A percentile compares a stretch with the other conserved stretches of the same genome.
Evolutionary conservation across 2,329 filamentous ascomycete species (phyloP).

Genomic region (Cercospora sp.): DNA sequence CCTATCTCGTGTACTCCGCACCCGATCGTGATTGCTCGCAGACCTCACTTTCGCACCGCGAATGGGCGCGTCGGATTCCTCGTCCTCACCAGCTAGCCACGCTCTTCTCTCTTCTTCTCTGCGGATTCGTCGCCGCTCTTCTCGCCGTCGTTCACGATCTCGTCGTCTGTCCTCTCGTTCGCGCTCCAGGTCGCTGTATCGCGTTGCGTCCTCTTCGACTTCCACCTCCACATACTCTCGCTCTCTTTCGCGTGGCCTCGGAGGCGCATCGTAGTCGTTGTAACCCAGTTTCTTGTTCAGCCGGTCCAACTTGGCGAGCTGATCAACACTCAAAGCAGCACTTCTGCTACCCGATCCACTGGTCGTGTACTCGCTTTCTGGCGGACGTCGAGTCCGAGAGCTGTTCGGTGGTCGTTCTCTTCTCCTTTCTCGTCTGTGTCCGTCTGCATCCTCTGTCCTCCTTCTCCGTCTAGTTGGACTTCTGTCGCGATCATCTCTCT

Average conservation of each 20-base stretch:
- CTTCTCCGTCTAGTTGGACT: background rate
- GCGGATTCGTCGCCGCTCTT: conserved; percentile 43
- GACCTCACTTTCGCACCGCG: conserved; percentile 15
- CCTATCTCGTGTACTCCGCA: conserved; percentile 4
- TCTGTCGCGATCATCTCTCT: conserved; percentile 14
- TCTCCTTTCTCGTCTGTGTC: background rate
- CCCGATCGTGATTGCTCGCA: conserved; percentile 4
- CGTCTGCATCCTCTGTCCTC: conserved; percentile 2
- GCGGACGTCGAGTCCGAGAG: conserved; percentile 11
- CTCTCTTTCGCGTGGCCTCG: conserved; percentile 47
- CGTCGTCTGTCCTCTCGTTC: conserved; percentile 43
- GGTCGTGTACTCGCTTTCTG: conserved; percentile 18
- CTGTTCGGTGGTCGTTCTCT: conserved; percentile 6
- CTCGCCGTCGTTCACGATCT: conserved; percentile 32
- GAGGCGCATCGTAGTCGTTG: conserved; percentile 47
- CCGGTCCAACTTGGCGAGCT: conserved; percentile 66
- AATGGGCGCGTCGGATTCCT: conserved; percentile 32
- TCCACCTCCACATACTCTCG: conserved; percentile 35
- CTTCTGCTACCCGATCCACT: conserved; percentile 27
- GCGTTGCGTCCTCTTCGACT: conserved; percentile 27
- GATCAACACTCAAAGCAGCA: conserved; percentile 54
- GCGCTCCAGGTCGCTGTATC: conserved; percentile 29
- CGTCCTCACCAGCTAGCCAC: conserved; percentile 33
- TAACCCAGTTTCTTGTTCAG: conserved; percentile 59
- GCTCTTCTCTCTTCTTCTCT: conserved; percentile 45